These are phyloP conservation scores for Jatropha multifida DNA, from an alignment of 441 rosid species.

Conservation along the genomic window DNA sequence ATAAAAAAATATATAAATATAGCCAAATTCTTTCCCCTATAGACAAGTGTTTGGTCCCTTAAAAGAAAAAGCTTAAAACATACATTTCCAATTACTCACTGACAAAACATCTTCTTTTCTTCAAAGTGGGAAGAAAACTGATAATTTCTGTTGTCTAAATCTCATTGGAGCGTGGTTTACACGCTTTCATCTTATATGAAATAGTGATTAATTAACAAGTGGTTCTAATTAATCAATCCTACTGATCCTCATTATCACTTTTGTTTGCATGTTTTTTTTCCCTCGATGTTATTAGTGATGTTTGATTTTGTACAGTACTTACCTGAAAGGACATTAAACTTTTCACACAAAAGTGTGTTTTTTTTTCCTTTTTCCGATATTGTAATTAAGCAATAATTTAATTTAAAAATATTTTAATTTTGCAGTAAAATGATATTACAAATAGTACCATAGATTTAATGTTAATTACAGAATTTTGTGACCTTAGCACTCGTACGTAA, in stretches of 20 bases:
- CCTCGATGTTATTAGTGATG: background rate
- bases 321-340: background rate
- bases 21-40: conserved; percentile 1
- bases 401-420: no score
- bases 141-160: conserved; percentile 17
- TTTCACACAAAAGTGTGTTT: background rate
- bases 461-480: background rate
- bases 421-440: no score
- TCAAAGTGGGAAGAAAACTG: background rate
- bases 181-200: conserved; percentile 6
- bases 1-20: background rate
- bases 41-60: conserved; percentile 22
- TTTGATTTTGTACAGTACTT: conserved; percentile 7
- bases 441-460: no score
- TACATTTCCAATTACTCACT: conserved; percentile 16
- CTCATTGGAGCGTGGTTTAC: conserved; percentile 27
- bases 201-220: conserved; percentile 10
- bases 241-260: background rate
- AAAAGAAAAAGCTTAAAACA: conserved; percentile 20
- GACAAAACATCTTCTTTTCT: conserved; percentile 16
- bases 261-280: background rate
- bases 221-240: conserved; percentile 8
- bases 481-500: conserved; percentile 7
- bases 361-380: background rate
- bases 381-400: background rate